phyloP scores from a whole-genome alignment of 495 filamentous ascomycete genomes.

The Penicillium subrubescens region DNA sequence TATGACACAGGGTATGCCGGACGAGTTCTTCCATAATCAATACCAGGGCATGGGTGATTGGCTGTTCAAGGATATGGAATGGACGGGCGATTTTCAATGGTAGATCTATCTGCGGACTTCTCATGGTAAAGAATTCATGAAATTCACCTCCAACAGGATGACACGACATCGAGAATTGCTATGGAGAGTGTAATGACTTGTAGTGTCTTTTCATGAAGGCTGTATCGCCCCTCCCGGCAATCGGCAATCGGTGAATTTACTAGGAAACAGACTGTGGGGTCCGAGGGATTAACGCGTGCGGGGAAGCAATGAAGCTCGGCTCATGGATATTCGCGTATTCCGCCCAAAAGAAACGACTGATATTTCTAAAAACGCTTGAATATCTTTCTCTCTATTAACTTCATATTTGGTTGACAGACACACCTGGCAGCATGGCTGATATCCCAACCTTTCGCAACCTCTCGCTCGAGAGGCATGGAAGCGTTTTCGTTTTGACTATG shows the following conservation, averaged over 20 bases:
- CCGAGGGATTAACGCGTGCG: slow-evolving; percentile 18
- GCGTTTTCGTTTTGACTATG: slow-evolving; percentile 54
- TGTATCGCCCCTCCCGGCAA: not conserved
- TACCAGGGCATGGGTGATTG: slow-evolving; percentile 28
- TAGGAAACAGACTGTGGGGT: slow-evolving; percentile 6
- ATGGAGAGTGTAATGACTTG: not conserved
- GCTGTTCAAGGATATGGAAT: slow-evolving; percentile 23
- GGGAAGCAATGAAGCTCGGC: slow-evolving; percentile 12
- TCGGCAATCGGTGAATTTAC: slow-evolving; percentile 26
- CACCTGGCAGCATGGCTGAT: slow-evolving; percentile 21
- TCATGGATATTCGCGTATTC: not conserved
- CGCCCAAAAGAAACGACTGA: not conserved
- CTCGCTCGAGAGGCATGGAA: slow-evolving; percentile 31
- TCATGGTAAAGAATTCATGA: not conserved
- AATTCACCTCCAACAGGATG: not conserved
- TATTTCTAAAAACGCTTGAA: not conserved
- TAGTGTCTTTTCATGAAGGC: not conserved
- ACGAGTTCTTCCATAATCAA: slow-evolving; percentile 20
- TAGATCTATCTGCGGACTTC: not conserved
- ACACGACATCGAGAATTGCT: not conserved
- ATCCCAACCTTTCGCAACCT: slow-evolving; percentile 32
- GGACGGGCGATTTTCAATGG: slow-evolving; percentile 10
- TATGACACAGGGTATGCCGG: slow-evolving; percentile 1
- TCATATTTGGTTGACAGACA: not conserved
- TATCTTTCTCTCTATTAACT: not conserved